These are phyloP conservation scores for Coniochaeta hoffmannii DNA, from an alignment of 2,329 filamentous ascomycete species.

Conservation along the genomic window DNA sequence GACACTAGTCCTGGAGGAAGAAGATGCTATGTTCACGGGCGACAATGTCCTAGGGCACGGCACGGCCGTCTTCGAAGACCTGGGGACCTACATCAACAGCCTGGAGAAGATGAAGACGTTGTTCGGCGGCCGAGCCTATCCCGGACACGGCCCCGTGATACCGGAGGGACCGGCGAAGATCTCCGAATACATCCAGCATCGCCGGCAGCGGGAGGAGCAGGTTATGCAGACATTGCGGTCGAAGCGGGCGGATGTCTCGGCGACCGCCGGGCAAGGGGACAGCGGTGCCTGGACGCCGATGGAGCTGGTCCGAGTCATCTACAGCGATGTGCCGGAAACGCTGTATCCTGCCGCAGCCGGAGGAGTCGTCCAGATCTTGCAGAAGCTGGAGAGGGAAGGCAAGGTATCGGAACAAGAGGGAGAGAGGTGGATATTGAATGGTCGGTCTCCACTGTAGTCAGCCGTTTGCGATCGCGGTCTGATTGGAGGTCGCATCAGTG, in stretches of 20 bases:
- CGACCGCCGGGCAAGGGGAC: constrained; percentile 8
- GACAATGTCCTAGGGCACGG: constrained; percentile 71
- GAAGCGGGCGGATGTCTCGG: constrained; percentile 18
- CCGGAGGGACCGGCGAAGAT: constrained; percentile 66
- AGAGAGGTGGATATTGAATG: constrained; percentile 35
- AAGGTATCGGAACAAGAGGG: constrained; percentile 44
- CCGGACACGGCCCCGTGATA: constrained; percentile 78
- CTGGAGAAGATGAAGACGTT: constrained; percentile 52
- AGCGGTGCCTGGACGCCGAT: constrained; percentile 56
- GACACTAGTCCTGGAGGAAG: constrained; percentile 52
- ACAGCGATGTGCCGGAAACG: constrained; percentile 67
- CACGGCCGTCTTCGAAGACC: constrained; percentile 65
- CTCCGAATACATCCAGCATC: constrained; percentile 74
- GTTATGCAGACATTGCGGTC: constrained; percentile 57
- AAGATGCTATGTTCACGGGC: constrained; percentile 64
- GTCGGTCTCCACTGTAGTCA: constrained; percentile 31
- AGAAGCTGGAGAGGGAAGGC: constrained; percentile 70
- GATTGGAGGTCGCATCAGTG: background rate
- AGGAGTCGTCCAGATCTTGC: constrained; percentile 70
- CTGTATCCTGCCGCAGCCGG: constrained; percentile 69
- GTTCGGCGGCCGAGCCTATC: constrained; percentile 68
- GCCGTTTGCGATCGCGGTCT: background rate
- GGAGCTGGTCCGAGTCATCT: constrained; percentile 84
- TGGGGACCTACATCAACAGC: constrained; percentile 52
- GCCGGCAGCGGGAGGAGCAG: constrained; percentile 71